Evolutionary conservation across 768 basidiomycete species (phyloP).

Genomic region (Tulasnella sp.): DNA sequence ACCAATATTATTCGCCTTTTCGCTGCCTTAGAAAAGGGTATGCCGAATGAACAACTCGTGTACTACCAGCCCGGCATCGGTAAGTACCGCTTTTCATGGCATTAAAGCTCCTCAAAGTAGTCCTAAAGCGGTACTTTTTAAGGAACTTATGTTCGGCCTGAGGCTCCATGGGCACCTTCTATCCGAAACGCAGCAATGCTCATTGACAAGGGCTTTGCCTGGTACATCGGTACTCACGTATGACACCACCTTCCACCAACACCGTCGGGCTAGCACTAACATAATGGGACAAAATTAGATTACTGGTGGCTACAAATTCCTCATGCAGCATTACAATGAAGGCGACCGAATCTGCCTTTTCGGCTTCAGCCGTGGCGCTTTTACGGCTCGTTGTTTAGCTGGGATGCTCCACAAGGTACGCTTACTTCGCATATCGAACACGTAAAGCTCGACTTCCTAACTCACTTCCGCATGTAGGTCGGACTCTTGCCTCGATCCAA

Average conservation of each 20-base stretch:
- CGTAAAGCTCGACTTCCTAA: not conserved
- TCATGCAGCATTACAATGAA: slow-evolving; percentile 72
- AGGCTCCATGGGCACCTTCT: slow-evolving; percentile 65
- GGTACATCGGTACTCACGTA: slow-evolving; percentile 42
- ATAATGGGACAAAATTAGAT: not conserved
- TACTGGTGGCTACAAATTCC: slow-evolving; percentile 67
- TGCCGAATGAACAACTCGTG: not conserved
- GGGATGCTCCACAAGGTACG: slow-evolving; percentile 49
- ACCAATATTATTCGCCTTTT: slow-evolving; percentile 76
- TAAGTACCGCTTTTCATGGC: too few relatives aligned
- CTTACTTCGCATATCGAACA: not conserved
- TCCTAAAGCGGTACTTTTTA: too few relatives aligned
- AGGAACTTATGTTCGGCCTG: slow-evolving; percentile 39
- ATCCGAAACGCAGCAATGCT: slow-evolving; percentile 55
- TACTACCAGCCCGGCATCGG: slow-evolving; percentile 37
- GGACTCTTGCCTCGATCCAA: slow-evolving; percentile 73
- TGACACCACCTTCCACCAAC: slow-evolving; percentile 39
- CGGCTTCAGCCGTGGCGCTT: slow-evolving; percentile 80
- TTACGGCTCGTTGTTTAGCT: slow-evolving; percentile 66
- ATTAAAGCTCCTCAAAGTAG: too few relatives aligned
- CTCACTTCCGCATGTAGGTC: slow-evolving; percentile 43
- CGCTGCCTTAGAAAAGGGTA: slow-evolving; percentile 59
- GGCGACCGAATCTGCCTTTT: slow-evolving; percentile 80
- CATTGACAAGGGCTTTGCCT: slow-evolving; percentile 32
- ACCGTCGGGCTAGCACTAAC: too few relatives aligned